Evolutionary conservation across 148 eudicot species (phyloP).

Genomic region (Selenicereus undatus): DNA sequence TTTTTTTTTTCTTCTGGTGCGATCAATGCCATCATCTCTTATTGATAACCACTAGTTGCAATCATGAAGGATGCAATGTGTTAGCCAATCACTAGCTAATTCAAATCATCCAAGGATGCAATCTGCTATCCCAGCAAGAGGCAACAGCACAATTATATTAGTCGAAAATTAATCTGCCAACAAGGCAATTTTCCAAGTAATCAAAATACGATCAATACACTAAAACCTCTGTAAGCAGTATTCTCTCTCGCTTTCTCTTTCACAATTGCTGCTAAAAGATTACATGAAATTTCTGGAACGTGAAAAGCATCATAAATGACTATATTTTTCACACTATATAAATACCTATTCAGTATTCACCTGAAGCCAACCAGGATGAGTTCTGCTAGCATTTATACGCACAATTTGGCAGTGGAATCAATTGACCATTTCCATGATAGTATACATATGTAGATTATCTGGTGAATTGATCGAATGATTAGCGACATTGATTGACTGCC

Average conservation of each 20-base stretch:
- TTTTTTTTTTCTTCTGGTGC: too few species aligned
- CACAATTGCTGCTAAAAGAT: not conserved
- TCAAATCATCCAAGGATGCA: too few species aligned
- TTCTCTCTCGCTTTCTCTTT: not conserved
- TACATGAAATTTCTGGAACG: not conserved
- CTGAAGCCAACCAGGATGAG: conserved; percentile 5
- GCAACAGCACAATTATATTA: too few species aligned
- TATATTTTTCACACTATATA: not conserved
- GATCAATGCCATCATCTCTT: too few species aligned
- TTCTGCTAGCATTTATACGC: conserved; percentile 1
- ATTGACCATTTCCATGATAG: not conserved
- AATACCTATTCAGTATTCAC: not conserved
- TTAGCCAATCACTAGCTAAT: too few species aligned
- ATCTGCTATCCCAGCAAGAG: too few species aligned
- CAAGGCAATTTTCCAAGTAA: too few species aligned
- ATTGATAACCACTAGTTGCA: too few species aligned
- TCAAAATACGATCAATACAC: too few species aligned
- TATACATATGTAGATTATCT: conserved; percentile 18
- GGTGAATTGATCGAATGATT: conserved; percentile 17
- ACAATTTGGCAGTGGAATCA: not conserved
- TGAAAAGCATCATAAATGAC: not conserved
- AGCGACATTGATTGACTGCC: conserved; percentile 19
- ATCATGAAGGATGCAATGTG: too few species aligned
- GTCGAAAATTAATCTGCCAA: too few species aligned
- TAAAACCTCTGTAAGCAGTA: not conserved